Base-by-base conservation (phyloP, 1,139 yeast species). In the Saccharomyces hybrid region DNA sequence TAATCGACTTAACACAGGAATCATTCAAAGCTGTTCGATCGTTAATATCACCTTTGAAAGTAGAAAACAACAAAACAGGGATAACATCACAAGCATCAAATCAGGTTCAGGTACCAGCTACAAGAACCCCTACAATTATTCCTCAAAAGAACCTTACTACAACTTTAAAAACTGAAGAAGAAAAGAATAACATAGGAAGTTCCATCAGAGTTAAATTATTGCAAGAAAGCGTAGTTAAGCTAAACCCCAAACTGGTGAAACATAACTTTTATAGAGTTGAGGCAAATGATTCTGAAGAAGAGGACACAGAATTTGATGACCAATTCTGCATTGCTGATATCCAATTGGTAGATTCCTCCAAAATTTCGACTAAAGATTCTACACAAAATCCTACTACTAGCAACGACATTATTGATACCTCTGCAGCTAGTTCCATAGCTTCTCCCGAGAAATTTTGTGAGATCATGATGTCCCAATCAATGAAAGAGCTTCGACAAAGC, bases 91-190 rank as follows among this genome's bases (percentile, higher is more conserved):
- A 38, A n/a, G 25, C 41, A 48, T 38, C 51, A 3, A 46, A 56
- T 4, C 41, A 46, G 19, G 53, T 67, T 9, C 68, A 67, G 53
- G 66, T 67, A 6, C 69, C 70, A 11, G 69, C 69, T 7, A 66
- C 70, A 8, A 61, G 68, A 52, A 55, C 60, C 1, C 52, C 68
- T 2, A 65, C 69, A 1, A 23, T 47, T 7, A 34, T 47, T 16
- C 28, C 44, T 19, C 44, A 38, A 38, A 38, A 38, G 26, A 16
- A 38, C 11, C 44, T 38, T 5, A 38, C 26, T 16, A 38, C 11
- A 19, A 8, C 25, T 9, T 29, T 26, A 41, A 48, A 13, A 46
- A 25, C 34, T 48, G n/a, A 29, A 32, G 27, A 31, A 48, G 48
- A 28, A 38, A 19, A 5, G n/a, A 19, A 2, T 19, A n/a, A 19